These are phyloP conservation scores for Zalaria obscura DNA, from an alignment of 2,329 filamentous ascomycete species.

Conservation along the genomic window DNA sequence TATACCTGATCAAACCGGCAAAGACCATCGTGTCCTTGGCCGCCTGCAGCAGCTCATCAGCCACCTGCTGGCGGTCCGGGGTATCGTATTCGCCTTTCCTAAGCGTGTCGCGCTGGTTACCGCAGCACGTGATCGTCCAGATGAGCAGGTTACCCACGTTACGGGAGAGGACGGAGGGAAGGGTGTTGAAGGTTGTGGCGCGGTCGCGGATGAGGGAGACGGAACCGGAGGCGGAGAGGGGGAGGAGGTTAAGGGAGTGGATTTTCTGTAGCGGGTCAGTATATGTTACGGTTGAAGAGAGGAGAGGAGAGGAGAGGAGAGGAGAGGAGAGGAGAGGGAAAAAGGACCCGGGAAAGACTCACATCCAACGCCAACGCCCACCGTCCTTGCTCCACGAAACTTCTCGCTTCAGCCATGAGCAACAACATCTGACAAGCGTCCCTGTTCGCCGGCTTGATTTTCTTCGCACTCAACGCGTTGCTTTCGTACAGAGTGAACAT, in stretches of 20 bases:
- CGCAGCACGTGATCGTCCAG: constrained; percentile 84
- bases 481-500: constrained; percentile 49
- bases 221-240: constrained; percentile 60
- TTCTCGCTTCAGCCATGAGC: constrained; percentile 46
- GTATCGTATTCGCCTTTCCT: constrained; percentile 56
- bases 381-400: constrained; percentile 40
- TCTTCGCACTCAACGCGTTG: constrained; percentile 45
- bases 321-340: neutral
- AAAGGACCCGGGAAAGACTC: constrained; percentile 23
- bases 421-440: constrained; percentile 46
- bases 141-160: constrained; percentile 85
- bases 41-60: constrained; percentile 60
- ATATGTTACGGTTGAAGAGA: constrained; percentile 1
- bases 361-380: constrained; percentile 52
- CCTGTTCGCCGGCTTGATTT: constrained; percentile 43
- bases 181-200: constrained; percentile 65
- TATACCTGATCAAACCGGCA: constrained; percentile 81
- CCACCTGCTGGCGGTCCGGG: constrained; percentile 34
- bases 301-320: constrained; percentile 10
- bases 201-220: constrained; percentile 64
- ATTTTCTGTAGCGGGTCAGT: constrained; percentile 29
- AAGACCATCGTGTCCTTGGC: constrained; percentile 88
- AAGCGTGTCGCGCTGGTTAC: constrained; percentile 60
- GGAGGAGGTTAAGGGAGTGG: constrained; percentile 51
- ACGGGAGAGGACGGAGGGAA: constrained; percentile 69